Conservation (phyloP, 73 alveolate genomes). For the Paraurostyla sp. region DNA sequence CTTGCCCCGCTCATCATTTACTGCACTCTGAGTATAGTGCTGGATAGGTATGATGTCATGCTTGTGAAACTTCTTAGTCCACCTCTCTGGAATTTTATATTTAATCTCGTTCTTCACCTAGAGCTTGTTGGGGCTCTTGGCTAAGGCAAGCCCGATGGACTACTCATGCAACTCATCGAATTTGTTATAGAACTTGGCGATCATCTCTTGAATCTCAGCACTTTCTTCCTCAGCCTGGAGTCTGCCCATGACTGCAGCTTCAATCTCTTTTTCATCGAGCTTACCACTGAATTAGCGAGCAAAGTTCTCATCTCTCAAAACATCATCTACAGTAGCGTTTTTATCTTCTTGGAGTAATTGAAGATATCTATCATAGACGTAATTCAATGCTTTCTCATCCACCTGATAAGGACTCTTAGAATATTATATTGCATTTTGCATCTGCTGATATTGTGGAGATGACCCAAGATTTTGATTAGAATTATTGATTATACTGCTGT, state of each 20-base stretch:
- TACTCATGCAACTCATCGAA: conserved; percentile 59
- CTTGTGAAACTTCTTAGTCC: conserved; percentile 72
- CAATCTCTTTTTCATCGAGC: conserved; percentile 28
- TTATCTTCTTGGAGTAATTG: conserved; percentile 48
- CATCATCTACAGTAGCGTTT: neutral
- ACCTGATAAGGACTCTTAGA: neutral
- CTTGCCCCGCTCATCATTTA: conserved; percentile 63
- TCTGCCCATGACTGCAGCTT: conserved; percentile 42
- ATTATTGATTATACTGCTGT: neutral
- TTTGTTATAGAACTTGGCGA: conserved; percentile 53
- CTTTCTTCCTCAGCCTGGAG: conserved; percentile 46
- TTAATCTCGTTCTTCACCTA: conserved; percentile 63
- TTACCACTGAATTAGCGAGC: conserved; percentile 1
- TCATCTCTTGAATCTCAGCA: conserved; percentile 61
- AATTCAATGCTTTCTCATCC: conserved; percentile 41
- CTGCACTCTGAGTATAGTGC: conserved; percentile 34
- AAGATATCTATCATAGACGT: conserved; percentile 45
- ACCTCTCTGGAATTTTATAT: conserved; percentile 72
- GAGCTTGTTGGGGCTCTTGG: conserved; percentile 68
- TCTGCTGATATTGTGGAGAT: neutral
- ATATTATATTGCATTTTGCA: neutral
- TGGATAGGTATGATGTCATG: conserved; percentile 70
- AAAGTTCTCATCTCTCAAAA: conserved; percentile 30
- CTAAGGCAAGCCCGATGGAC: conserved; percentile 9
- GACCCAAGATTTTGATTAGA: neutral